Base-by-base conservation (phyloP, 2,329 filamentous ascomycete species). In the Dactylellina haptotyla region DNA sequence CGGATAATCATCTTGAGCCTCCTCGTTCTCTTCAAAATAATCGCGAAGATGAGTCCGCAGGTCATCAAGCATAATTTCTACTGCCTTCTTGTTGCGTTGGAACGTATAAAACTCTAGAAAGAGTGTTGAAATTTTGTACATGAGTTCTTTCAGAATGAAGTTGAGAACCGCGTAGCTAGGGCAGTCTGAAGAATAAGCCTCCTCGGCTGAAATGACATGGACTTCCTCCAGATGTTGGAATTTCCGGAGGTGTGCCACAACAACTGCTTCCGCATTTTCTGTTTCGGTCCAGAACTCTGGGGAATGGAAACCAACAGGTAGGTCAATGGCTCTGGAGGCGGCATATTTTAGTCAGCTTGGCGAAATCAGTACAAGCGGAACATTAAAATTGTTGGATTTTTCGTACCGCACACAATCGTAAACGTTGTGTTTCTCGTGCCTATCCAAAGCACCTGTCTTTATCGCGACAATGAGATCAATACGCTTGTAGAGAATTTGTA, bases 201-300 rank as follows among this genome's bases (percentile, higher is more conserved):
- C n/a, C 18, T 65, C 67, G 8, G 30, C 45, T 3, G 45, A 41
- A 32, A 59, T 25, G 25, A 72, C 2, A 25, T 65, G 59, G 3
- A 72, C 25, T 20, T 65, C 53, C 23, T 28, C 25, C 8, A 72
- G 16, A 32, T 59, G 56, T 65, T 64, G 48, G 46, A 72, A 72
- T 26, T 18, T 37, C 3, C 2, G 4, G 6, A 72, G 20, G 5
- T 54, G 39, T 9, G 46, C 23, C n/a, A 54, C 28, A 34, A 64
- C 20, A 10, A 8, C 6, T 12, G 20, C 34, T 12, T 53, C 4
- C 10, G 46, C 34, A n/a, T 53, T 34, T 1, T 45, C 30, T 3
- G 46, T 45, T 37, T 56, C 18, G 8, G 26, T 16, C 37, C 61
- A 72, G 28, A 65, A 65, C 2, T 72, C 51, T 16, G 59, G 45